A percentile compares a stretch with the other conserved stretches of the same genome.
Conservation (phyloP, 2,329 filamentous ascomycete species). For the Paraphaeosphaeria minitans region DNA sequence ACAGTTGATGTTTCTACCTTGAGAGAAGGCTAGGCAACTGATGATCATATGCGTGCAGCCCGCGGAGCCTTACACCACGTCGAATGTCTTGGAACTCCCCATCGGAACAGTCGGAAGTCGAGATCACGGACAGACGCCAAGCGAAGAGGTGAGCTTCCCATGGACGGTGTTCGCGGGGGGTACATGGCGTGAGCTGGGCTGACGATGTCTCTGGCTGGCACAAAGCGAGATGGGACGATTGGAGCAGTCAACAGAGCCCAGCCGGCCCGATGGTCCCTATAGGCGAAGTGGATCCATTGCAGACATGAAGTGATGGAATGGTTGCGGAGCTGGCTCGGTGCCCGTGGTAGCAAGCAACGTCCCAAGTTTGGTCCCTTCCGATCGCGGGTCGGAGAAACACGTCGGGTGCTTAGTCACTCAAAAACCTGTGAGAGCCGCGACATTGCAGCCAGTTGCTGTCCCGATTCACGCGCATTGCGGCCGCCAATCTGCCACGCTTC, state of each 20-base stretch:
- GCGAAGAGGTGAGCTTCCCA: slow-evolving; percentile 1
- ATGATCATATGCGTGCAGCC: not conserved
- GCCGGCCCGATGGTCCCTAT: not conserved
- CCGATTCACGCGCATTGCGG: not conserved
- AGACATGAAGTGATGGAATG: not conserved
- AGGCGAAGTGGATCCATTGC: not conserved
- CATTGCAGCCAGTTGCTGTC: not conserved
- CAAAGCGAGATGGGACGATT: not conserved
- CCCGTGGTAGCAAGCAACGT: not conserved
- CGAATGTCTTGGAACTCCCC: not conserved
- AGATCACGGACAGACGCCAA: not conserved
- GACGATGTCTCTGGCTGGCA: not conserved
- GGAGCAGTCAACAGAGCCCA: not conserved
- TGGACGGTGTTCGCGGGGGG: not conserved
- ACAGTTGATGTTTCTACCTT: not conserved
- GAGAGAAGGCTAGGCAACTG: not conserved
- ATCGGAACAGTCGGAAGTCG: not conserved
- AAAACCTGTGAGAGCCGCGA: no score
- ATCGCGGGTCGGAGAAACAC: not conserved
- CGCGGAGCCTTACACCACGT: not conserved
- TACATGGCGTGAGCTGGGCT: not conserved
- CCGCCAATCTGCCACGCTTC: not conserved
- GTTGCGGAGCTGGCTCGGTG: not conserved
- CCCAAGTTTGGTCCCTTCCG: not conserved
- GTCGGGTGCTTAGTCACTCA: no score